Evolutionary conservation across 2,329 filamentous ascomycete species (phyloP).

Genomic region (Trichoderma atrobrunneum): DNA sequence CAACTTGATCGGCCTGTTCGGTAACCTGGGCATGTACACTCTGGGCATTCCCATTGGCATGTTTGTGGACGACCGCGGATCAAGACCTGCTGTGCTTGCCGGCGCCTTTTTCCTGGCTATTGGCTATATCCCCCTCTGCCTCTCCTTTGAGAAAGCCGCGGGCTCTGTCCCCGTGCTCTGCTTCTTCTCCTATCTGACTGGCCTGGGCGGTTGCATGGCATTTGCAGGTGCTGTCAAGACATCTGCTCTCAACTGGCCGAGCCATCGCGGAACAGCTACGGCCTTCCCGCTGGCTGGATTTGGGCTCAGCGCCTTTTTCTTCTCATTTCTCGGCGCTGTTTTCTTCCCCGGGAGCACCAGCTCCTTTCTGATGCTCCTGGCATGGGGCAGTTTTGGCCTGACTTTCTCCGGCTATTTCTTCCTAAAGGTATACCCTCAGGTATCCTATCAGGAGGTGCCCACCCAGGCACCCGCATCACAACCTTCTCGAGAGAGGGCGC

Average conservation of each 20-base stretch:
- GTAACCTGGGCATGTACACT: constrained; percentile 92
- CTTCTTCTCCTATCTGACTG: constrained; percentile 81
- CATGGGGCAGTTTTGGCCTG: constrained; percentile 73
- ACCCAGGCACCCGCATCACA: constrained; percentile 23
- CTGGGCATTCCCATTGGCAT: constrained; percentile 86
- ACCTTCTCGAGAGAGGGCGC: not conserved
- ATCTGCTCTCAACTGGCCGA: constrained; percentile 87
- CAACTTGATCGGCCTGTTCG: constrained; percentile 83
- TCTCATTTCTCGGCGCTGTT: constrained; percentile 73
- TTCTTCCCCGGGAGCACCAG: constrained; percentile 81
- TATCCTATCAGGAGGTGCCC: constrained; percentile 58
- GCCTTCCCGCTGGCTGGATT: constrained; percentile 92
- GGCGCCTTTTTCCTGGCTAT: constrained; percentile 69
- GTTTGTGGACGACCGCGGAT: constrained; percentile 78
- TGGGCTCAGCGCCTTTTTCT: constrained; percentile 94
- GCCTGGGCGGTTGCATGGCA: constrained; percentile 85
- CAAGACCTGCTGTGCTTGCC: constrained; percentile 71
- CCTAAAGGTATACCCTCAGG: constrained; percentile 63
- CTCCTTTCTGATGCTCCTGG: constrained; percentile 75
- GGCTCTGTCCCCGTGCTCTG: constrained; percentile 64
- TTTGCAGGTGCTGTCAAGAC: constrained; percentile 84
- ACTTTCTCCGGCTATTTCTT: constrained; percentile 81
- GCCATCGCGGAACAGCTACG: constrained; percentile 87
- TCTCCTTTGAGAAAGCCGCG: constrained; percentile 69
- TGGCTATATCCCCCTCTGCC: constrained; percentile 84